These are phyloP conservation scores for Yamadazyma sp. DNA, from an alignment of 1,139 yeast species.

Conservation along the genomic window DNA sequence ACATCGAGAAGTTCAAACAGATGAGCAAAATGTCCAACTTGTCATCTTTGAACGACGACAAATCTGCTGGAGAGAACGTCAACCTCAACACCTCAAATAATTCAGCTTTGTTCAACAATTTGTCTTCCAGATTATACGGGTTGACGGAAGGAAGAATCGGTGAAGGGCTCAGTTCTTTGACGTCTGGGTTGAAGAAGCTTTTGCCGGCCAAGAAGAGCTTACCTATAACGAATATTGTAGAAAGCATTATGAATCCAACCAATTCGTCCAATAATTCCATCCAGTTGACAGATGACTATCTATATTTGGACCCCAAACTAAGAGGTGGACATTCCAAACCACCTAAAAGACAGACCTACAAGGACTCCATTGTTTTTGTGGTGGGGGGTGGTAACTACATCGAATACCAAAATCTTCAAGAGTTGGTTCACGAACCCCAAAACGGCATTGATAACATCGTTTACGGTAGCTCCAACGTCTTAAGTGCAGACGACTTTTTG, in stretches of 20 bases:
- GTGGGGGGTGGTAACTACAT: conserved; percentile 96
- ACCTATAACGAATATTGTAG: conserved; percentile 88
- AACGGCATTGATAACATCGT: conserved; percentile 46
- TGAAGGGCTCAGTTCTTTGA: conserved; percentile 82
- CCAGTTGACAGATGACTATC: conserved; percentile 80
- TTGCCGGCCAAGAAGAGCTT: conserved; percentile 85
- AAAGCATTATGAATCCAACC: conserved; percentile 84
- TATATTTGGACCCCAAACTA: conserved; percentile 86
- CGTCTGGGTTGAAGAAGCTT: conserved; percentile 83
- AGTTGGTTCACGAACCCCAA: conserved; percentile 60
- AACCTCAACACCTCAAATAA: conserved; percentile 25
- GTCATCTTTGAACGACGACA: conserved; percentile 20
- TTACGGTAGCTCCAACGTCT: conserved; percentile 84
- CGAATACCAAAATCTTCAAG: conserved; percentile 92
- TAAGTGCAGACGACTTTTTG: conserved; percentile 76
- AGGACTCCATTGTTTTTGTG: conserved; percentile 82
- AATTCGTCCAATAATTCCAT: conserved; percentile 61
- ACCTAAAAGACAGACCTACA: conserved; percentile 80
- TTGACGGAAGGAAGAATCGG: conserved; percentile 79
- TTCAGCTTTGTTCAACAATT: conserved; percentile 72
- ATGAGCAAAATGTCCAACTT: conserved; percentile 65
- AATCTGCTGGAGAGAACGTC: conserved; percentile 18
- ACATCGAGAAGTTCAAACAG: conserved; percentile 80
- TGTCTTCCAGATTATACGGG: conserved; percentile 76
- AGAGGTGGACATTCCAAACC: conserved; percentile 89